Conservation (phyloP, 2,329 filamentous ascomycete species). For the Magnaporthales sp. region DNA sequence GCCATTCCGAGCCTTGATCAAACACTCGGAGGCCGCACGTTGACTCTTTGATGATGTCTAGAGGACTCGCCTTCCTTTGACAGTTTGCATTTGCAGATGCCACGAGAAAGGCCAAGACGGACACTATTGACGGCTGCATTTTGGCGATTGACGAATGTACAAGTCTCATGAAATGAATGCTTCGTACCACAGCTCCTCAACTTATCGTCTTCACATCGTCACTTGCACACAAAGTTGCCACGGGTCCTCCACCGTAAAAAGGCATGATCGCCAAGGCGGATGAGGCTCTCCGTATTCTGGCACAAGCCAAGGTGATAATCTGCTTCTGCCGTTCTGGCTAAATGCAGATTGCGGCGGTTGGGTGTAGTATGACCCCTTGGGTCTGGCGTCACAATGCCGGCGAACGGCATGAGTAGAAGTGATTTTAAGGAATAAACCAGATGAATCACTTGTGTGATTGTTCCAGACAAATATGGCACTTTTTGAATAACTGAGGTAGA, state of each 20-base stretch:
- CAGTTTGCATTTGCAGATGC: neutral
- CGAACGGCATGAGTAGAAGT: neutral
- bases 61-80: neutral
- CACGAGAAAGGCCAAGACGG: neutral
- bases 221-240: neutral
- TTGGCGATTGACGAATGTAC: neutral
- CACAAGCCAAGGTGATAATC: neutral
- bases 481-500: neutral
- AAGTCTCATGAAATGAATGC: no score
- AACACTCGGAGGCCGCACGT: neutral
- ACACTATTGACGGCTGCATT: neutral
- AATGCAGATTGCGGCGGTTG: neutral
- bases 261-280: neutral
- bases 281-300: neutral
- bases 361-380: neutral
- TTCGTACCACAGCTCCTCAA: neutral
- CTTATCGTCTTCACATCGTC: neutral
- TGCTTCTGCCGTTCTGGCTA: neutral
- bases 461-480: no score
- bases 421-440: neutral
- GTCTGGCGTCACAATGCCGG: neutral
- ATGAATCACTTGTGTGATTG: no score
- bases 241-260: neutral
- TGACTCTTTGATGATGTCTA: neutral
- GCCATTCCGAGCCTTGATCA: slow-evolving; percentile 9